Evolutionary conservation across 1,284 basidiomycete species (phyloP).

Genomic region (Nidula niveotomentosa): DNA sequence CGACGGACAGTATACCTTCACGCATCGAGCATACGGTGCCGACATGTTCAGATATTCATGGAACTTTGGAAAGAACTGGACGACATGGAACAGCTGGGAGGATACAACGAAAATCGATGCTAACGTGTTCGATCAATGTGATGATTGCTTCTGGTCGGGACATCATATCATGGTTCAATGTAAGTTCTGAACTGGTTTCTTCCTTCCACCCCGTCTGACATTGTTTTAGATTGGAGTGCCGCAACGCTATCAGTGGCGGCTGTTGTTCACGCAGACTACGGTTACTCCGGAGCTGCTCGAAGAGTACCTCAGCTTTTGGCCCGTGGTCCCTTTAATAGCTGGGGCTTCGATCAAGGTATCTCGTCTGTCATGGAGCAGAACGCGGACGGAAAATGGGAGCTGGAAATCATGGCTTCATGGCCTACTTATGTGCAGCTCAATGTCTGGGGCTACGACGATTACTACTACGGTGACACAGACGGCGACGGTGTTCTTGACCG

Average conservation of each 20-base stretch:
- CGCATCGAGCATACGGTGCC: conserved; percentile 83
- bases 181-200: conserved; percentile 30
- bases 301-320: conserved; percentile 85
- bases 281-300: conserved; percentile 56
- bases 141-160: conserved; percentile 75
- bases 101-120: conserved; percentile 65
- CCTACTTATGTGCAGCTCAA: conserved; percentile 87
- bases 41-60: conserved; percentile 84
- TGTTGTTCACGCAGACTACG: conserved; percentile 77
- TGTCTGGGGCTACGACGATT: conserved; percentile 86
- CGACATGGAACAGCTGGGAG: conserved; percentile 77
- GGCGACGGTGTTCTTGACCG: conserved; percentile 87
- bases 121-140: conserved; percentile 45
- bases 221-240: conserved; percentile 68
- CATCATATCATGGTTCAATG: conserved; percentile 88
- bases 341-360: conserved; percentile 88
- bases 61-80: conserved; percentile 87
- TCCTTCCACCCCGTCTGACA: no score
- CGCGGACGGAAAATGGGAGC: conserved; percentile 67
- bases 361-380: conserved; percentile 63
- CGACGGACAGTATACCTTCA: conserved; percentile 69
- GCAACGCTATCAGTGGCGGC: conserved; percentile 60
- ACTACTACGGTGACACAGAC: conserved; percentile 88
- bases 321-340: conserved; percentile 86
- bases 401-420: conserved; percentile 87